Conservation (phyloP, 2,329 filamentous ascomycete genomes). For the Claviceps sp. region DNA sequence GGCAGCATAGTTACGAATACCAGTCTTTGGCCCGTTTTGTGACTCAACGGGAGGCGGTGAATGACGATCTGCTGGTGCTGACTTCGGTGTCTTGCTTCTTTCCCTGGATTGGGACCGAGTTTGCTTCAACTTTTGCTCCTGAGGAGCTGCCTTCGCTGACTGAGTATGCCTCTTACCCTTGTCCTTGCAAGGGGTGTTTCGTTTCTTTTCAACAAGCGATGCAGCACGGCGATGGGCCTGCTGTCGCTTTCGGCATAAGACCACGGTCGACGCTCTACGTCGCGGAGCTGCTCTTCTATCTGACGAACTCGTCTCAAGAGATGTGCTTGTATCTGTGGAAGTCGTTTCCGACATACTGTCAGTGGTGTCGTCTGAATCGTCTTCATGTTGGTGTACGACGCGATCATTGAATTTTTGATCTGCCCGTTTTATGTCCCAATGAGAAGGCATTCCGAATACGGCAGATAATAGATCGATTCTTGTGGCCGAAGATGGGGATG, state of each 20-base stretch:
- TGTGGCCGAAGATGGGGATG: not conserved
- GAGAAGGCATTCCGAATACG: slow-evolving; percentile 15
- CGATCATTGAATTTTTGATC: slow-evolving; percentile 1
- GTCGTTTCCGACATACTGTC: not conserved
- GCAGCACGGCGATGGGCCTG: not conserved
- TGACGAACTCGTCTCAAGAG: not conserved
- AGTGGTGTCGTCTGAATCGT: not conserved
- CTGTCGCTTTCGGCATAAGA: not conserved
- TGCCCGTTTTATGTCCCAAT: slow-evolving; percentile 5
- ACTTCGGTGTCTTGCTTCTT: not conserved
- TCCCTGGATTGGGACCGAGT: not conserved
- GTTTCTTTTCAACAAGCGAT: not conserved
- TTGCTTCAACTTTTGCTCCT: not conserved
- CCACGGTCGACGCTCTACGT: not conserved
- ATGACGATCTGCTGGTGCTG: not conserved
- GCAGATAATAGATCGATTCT: slow-evolving; percentile 16
- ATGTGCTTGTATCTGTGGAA: not conserved
- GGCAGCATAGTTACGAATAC: not conserved
- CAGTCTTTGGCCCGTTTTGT: not conserved
- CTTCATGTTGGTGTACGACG: not conserved
- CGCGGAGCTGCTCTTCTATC: not conserved
- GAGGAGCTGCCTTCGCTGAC: not conserved
- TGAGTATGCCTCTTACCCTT: not conserved
- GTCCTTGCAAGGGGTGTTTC: not conserved
- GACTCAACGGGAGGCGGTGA: not conserved